phyloP scores from a whole-genome alignment of 352 stramenopile species.

The Pythium grandisporangium region DNA sequence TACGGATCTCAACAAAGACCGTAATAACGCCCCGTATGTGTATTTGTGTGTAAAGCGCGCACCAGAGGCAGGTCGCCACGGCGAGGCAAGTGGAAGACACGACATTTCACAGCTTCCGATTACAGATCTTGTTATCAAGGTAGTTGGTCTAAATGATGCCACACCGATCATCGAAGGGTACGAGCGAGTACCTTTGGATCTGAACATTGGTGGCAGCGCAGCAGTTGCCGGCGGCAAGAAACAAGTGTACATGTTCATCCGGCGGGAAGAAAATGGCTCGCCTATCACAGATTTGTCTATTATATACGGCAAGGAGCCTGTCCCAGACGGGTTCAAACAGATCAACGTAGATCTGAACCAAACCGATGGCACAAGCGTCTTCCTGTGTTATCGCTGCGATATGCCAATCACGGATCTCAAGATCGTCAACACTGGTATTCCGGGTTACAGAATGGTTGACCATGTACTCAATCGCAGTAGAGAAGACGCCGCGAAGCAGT shows the following conservation, averaged over 20 bases:
- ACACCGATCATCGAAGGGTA: conserved; percentile 64
- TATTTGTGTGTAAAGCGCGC: conserved; percentile 76
- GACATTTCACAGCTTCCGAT: conserved; percentile 44
- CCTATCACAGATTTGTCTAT: conserved; percentile 82
- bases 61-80: conserved; percentile 26
- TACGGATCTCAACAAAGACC: conserved; percentile 80
- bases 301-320: conserved; percentile 63
- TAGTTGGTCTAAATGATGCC: conserved; percentile 35
- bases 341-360: conserved; percentile 85
- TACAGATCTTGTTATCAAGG: conserved; percentile 75
- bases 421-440: conserved; percentile 76
- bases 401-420: conserved; percentile 85
- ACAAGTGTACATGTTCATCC: conserved; percentile 80
- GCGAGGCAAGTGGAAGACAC: no score
- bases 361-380: conserved; percentile 72
- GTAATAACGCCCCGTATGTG: conserved; percentile 63
- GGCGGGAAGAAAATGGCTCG: conserved; percentile 60
- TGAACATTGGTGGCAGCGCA: conserved; percentile 58
- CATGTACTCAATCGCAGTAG: conserved; percentile 62
- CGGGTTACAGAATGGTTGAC: conserved; percentile 78
- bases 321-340: conserved; percentile 84
- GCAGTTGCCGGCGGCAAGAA: conserved; percentile 55
- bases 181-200: conserved; percentile 70
- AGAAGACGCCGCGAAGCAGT: conserved; percentile 64
- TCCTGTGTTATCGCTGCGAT: conserved; percentile 81